Base-by-base conservation (phyloP, 1,139 yeast species). In the Diutina ranongensis region DNA sequence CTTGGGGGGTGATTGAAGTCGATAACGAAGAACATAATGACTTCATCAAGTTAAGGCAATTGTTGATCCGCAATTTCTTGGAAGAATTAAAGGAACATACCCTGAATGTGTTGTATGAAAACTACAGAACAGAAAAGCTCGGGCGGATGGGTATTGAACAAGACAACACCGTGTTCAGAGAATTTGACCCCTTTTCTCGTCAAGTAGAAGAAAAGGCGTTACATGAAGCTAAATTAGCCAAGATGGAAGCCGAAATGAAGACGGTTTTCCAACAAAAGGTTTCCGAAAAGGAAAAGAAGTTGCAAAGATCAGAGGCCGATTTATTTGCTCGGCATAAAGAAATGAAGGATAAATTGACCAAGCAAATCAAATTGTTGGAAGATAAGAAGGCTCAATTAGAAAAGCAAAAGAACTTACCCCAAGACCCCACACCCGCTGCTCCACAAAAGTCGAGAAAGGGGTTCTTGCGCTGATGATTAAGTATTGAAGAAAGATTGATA, bases 1-100 rank as follows among this genome's bases (percentile, higher is more conserved):
- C 98, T 51, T 94, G 99, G 99, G 99, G 99, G 53, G 73, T 84
- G 21, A 84, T 92, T 59, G 97, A 92, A 65, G 94, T 94, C 52
- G 97, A 89, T 63, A 92, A 92, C 63, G 94, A 87, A 65, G 79
- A 80, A 46, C 97, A 94, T 63, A 85, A 92, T 62, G 99, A 94
- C 67, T 94, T 94, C 63, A 80, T 84, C 55, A 81, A 81, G 63
- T 78, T 94, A 60, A 85, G 97, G 57, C 95, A 92, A 64, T 73
- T 94, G 61, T 76, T 94, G 60, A 76, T 94, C 53, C 81, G 95
- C 69, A 85, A 83, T 63, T 92, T 83, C 64, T 73, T 94, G 75
- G 97, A 89, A 65, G 98, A 92, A 63, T 77, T 94, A 57, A 84
- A 89, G 60, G 98, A 92, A 62, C 73, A 79, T 53, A 94, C 99